Base-by-base conservation (phyloP, 768 basidiomycete genomes). In the Plicaturopsis crispa region DNA sequence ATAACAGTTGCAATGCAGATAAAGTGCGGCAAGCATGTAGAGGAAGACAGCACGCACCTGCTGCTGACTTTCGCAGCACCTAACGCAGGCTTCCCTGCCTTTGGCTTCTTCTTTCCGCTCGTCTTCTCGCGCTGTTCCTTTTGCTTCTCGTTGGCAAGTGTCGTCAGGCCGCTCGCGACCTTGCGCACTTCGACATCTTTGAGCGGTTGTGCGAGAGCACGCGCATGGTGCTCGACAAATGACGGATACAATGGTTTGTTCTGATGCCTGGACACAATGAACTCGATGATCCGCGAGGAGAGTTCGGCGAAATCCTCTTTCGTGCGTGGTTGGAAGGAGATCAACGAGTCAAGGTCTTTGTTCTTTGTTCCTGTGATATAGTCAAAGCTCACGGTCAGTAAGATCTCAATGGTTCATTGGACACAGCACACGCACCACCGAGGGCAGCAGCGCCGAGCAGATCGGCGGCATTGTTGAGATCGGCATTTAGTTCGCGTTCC, bases 71-170 rank as follows among this genome's bases (percentile, higher is more conserved):
- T 94, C 16, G 72, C 66, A 13, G 79, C 73, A 2, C 88, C 91
- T 24, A 96, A 61, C 4, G 59, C 73, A 17, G 93, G 92, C 56
- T 87, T 96, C 13, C 68, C 57, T 0, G 72, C 59, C 62, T 86
- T 85, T 32, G 71, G 62, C 66, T 93, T 93, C 69, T 91, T 94
- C 75, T 93, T 96, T 21, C 90, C 89, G 43, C 77, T 81, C 2
- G 78, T 70, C 57, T 84, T 88, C 24, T 92, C 89, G 46, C 83
- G 73, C 49, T 84, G 80, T 54, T 89, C 89, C 62, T 79, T 87
- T 64, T 93, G 88, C 66, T 98, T 99, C 66, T 93, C 90, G 52
- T 94, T 97, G 35, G 91, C 85, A 5, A 98, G 69, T 3, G 86
- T 82, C 12, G 87, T 89, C 39, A 99, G 65, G 3, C 69, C 79